Evolutionary conservation across 2,329 filamentous ascomycete species (phyloP).

Genomic region (Macroventuria anomochaeta): DNA sequence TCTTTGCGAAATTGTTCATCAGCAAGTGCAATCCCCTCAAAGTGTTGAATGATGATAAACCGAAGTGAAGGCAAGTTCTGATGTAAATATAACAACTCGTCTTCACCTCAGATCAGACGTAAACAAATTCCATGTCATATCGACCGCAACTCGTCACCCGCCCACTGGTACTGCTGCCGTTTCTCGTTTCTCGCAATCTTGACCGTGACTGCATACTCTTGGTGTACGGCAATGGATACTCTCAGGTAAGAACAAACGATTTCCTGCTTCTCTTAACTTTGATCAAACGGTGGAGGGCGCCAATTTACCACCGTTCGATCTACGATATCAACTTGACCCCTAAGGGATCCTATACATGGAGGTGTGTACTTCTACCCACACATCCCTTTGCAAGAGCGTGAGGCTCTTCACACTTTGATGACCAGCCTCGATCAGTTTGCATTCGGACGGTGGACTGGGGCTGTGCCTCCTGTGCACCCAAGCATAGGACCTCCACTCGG

Average conservation of each 20-base stretch:
- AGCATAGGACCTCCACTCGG: neutral
- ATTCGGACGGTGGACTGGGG: neutral
- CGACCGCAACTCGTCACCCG: neutral
- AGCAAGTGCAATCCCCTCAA: neutral
- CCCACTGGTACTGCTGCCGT: neutral
- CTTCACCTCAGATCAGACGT: neutral
- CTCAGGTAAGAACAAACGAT: neutral
- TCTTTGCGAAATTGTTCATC: conserved; percentile 23
- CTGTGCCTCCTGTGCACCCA: neutral
- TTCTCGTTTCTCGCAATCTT: neutral
- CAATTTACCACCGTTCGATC: neutral
- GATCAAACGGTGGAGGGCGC: neutral
- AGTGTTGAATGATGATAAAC: neutral
- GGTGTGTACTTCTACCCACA: neutral
- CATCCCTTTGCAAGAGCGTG: neutral
- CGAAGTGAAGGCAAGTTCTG: neutral
- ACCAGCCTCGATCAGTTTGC: neutral
- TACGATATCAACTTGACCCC: neutral
- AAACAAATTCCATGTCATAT: neutral
- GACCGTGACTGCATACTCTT: neutral
- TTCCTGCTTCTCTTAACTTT: too few relatives aligned
- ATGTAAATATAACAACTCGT: neutral
- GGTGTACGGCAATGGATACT: neutral
- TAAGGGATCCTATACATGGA: neutral
- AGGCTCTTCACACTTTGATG: neutral